phyloP scores from a whole-genome alignment of 2,329 filamentous ascomycete genomes.

The Xylaria sp. region DNA sequence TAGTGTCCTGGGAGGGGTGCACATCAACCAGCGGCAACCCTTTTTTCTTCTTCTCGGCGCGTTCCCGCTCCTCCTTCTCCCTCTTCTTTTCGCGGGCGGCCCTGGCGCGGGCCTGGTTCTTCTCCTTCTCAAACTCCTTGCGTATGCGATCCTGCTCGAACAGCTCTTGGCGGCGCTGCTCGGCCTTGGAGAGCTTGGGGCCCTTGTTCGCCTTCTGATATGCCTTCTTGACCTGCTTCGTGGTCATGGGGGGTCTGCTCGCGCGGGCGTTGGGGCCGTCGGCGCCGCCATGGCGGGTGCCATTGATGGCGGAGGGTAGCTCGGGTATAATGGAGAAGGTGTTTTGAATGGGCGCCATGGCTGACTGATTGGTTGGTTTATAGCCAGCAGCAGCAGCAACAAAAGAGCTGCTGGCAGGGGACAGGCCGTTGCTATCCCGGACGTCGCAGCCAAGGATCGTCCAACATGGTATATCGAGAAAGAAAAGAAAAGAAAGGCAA shows the following conservation, averaged over 20 bases:
- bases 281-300: slow-evolving; percentile 20
- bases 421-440: slow-evolving; percentile 15
- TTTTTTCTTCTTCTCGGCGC: slow-evolving; percentile 61
- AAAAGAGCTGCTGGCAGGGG: neutral
- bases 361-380: too few relatives aligned
- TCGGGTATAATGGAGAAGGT: slow-evolving; percentile 52
- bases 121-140: slow-evolving; percentile 62
- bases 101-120: slow-evolving; percentile 59
- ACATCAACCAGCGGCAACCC: slow-evolving; percentile 65
- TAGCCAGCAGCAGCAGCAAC: too few relatives aligned
- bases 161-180: slow-evolving; percentile 54
- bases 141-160: slow-evolving; percentile 65
- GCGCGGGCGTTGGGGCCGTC: slow-evolving; percentile 28
- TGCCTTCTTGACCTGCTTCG: slow-evolving; percentile 59
- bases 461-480: slow-evolving; percentile 21
- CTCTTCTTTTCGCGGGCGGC: slow-evolving; percentile 65
- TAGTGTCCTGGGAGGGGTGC: slow-evolving; percentile 66
- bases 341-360: slow-evolving; percentile 51
- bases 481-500: neutral
- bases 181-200: slow-evolving; percentile 56
- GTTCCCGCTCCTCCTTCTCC: slow-evolving; percentile 61
- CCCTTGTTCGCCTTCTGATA: slow-evolving; percentile 56
- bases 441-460: slow-evolving; percentile 20
- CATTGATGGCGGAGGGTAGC: slow-evolving; percentile 43
- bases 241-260: slow-evolving; percentile 58